Evolutionary conservation across 176 grass and related monocot species (phyloP), one percentile per base, ranked within the genome.

Genomic region (Phragmites australis): DNA sequence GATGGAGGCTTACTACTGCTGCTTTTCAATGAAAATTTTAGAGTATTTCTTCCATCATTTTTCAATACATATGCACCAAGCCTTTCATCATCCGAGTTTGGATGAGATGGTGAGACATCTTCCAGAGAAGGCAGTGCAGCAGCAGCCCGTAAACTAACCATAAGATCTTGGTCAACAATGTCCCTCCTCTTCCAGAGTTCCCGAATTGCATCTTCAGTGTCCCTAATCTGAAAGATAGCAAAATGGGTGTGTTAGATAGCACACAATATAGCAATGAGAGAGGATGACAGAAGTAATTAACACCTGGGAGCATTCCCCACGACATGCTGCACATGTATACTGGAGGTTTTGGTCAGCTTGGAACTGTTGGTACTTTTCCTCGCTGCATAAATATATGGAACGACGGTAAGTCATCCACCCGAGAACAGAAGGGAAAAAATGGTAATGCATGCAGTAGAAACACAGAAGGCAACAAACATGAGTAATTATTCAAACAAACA

Each of bases 121-220:
- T 91, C 82, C 69, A 89, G 62, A 80, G 87, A 89, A 82, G 92
- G 96, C 77, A 98, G 81, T 29, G 88, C 92, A 53, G 96, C 90
- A 81, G 96, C 92, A 71, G 78, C 86, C 69, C 92, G 89, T 67
- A 98, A 81, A 78, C 84, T 94, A 77, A 78, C 81, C 64, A 98
- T 98, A 70, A 94, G 81, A 48, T 92, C 92, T 47, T 75, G 65
- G 37, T 98, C 96, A 42, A 83, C 88, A 70, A 83, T 85, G 76
- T 98, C 90, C 44, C 88, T 85, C 71, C 88, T 93, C 77, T 88
- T 95, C 96, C 96, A 98, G 82, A 98, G 92, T 85, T 98, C 96
- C 49, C 86, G 76, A 48, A 98, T 84, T 47, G 96, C 96, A 93
- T 98, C 96, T 67, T 98, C 92, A 72, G 87, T 82, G 82, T 98